These are phyloP conservation scores for Populus ilicifolia DNA, from an alignment of 345 rosid species.

Conservation along the genomic window DNA sequence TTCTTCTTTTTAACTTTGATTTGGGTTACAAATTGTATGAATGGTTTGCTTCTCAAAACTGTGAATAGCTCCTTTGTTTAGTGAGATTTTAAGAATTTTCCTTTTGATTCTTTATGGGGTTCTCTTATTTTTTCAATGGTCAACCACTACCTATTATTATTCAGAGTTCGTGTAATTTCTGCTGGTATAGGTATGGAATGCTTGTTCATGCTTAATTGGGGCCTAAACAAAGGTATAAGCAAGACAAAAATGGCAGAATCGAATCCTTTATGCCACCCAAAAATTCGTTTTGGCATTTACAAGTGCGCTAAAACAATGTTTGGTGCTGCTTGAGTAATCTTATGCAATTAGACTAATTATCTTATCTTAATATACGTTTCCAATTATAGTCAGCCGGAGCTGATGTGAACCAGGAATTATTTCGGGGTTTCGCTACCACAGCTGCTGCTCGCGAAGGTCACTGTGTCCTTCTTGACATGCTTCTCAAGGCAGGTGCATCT, in stretches of 20 bases:
- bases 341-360: neutral
- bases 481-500: constrained; percentile 41
- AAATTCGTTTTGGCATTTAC: too few species aligned
- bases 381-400: constrained; percentile 34
- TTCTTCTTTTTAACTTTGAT: neutral
- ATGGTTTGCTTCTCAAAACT: neutral
- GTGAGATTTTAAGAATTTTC: too few species aligned
- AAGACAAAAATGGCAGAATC: neutral
- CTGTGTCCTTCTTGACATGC: constrained; percentile 30
- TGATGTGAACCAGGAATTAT: constrained; percentile 36
- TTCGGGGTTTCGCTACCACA: constrained; percentile 38
- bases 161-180: neutral
- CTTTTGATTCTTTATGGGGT: neutral
- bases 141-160: too few species aligned
- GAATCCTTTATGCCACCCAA: too few species aligned
- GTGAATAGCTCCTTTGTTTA: too few species aligned
- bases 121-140: neutral
- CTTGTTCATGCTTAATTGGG: neutral
- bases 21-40: neutral
- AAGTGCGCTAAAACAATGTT: too few species aligned
- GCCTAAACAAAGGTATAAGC: neutral
- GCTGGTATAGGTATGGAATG: neutral
- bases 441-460: constrained; percentile 43
- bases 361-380: neutral
- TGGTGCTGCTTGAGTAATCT: too few species aligned